Base-by-base conservation (phyloP, 2,329 filamentous ascomycete species). In the Cordyceps cateniannulata region DNA sequence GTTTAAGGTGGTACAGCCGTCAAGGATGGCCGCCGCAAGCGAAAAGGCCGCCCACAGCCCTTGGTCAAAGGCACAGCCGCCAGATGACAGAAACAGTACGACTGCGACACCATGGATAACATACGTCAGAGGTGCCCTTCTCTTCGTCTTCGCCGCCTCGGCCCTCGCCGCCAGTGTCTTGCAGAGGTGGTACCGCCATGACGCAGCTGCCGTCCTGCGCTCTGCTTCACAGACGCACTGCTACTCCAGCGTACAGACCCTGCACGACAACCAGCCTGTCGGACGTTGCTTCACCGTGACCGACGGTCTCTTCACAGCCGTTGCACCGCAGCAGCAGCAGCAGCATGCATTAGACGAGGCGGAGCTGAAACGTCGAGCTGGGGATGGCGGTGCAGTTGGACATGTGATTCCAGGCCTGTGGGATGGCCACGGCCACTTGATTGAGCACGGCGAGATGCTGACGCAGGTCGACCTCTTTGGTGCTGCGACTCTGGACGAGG, bases 401-500 rank as follows among this genome's bases (percentile, higher is more conserved):
- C 79, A 83, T 65, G 85, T 82, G 1, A 81, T 88, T 27, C 87
- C 87, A 0, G 87, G 87, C 0, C 75, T 90, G 1, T 89, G 86
- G 82, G 87, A 90, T 65, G 86, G 85, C 0, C 87, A 90, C 69
- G 87, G 85, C 0, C 87, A 90, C 68, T 73, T 90, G 52, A 69
- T 86, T 20, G 80, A 82, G 65, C 89, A 87, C 69, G 87, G 84
- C 55, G 85, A 89, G 71, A 86, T 87, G 66, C 73, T 89, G 42
- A 81, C 86, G 66, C 86, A 84, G 5, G 86, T 86, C 0, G 80
- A 86, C 65, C 72, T 90, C 3, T 87, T 88, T 66, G 85, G 83
- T 0, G 75, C 81, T 0, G 63, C 72, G n/a, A 81, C 80, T 5
- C 75, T 85, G 63, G 75, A 77, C 0, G 82, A 88, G 29, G 80